Base-by-base conservation (phyloP, 192 early-diverging fungal genomes). In the Entophlyctis luteolus region DNA sequence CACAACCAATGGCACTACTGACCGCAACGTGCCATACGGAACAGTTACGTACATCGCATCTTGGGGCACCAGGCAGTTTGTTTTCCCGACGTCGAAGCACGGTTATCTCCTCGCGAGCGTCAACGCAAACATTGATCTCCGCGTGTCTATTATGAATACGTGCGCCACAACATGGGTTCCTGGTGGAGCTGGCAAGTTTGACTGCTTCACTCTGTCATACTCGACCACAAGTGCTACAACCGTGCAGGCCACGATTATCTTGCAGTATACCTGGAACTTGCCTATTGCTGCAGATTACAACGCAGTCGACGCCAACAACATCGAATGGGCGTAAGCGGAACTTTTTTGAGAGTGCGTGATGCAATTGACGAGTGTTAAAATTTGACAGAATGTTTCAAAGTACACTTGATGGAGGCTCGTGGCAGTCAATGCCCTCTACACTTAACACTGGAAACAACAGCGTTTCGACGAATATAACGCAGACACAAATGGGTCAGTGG, bases 131-230 rank as follows among this genome's bases (percentile, higher is more conserved):
- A n/a, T 42, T 8, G 55, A 12, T 4, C 4, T 66, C n/a, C 12
- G 10, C 1, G 20, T 35, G 12, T 36, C 50, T 14, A 54, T 66
- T 55, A 4, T 5, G 12, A 31, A 8, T 3, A 66, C 8, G 33
- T 66, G 63, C 55, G 33, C 48, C 32, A 55, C 37, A 27, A 54
- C 31, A 8, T 63, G 60, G 60, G 31, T 63, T 25, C 60, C 60
- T 16, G 63, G 63, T 6, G 63, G 63, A 14, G 37, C 34, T 35
- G 63, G 49, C 3, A 47, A 47, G 39, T 66, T 66, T 52, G 63
- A 66, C 35, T 66, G 63, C 28, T 66, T 66, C 42, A 66, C 48
- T 18, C 22, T 66, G 8, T 12, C 48, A 16, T 18, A 23, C 1
- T 28, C 36, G 36, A 66, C 25, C n/a, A 1, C 8, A 4, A 66